A percentile compares a stretch with the other conserved stretches of the same genome.
Conservation (phyloP, 208 protist species). For the Pavlovales sp. region DNA sequence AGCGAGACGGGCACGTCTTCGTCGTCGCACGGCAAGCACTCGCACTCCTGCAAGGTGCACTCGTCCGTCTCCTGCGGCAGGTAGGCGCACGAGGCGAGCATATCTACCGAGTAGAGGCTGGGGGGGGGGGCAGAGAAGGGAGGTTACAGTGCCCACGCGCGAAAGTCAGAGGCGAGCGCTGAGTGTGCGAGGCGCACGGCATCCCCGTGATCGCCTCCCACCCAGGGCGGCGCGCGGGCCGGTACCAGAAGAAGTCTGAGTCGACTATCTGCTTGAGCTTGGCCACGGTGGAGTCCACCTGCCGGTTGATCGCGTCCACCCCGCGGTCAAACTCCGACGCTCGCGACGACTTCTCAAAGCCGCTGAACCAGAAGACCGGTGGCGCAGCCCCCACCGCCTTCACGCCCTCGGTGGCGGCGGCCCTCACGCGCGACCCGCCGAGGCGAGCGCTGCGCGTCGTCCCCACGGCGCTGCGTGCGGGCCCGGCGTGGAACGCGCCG, state of each 20-base stretch:
- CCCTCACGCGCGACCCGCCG: too few relatives aligned
- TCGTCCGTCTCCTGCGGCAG: background rate
- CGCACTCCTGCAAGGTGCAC: background rate
- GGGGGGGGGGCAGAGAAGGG: too few relatives aligned
- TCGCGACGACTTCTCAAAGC: background rate
- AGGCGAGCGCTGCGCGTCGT: too few relatives aligned
- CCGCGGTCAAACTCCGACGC: background rate
- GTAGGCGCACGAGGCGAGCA: conserved; percentile 27
- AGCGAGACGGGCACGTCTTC: background rate
- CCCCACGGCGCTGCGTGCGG: too few relatives aligned
- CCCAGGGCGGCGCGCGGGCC: too few relatives aligned
- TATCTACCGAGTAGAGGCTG: background rate
- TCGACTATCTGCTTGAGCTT: background rate
- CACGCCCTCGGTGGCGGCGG: too few relatives aligned
- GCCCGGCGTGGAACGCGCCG: too few relatives aligned
- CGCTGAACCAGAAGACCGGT: background rate
- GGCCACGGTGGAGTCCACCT: background rate
- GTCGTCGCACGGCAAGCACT: background rate
- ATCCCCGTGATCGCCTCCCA: too few relatives aligned
- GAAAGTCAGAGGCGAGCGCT: too few relatives aligned
- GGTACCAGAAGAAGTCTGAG: background rate
- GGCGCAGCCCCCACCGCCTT: too few relatives aligned
- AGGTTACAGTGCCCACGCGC: too few relatives aligned
- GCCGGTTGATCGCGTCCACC: background rate
- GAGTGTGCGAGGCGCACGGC: too few relatives aligned